Evolutionary conservation across 768 basidiomycete genomes (phyloP).

Genomic region (Lactarius psammicola): DNA sequence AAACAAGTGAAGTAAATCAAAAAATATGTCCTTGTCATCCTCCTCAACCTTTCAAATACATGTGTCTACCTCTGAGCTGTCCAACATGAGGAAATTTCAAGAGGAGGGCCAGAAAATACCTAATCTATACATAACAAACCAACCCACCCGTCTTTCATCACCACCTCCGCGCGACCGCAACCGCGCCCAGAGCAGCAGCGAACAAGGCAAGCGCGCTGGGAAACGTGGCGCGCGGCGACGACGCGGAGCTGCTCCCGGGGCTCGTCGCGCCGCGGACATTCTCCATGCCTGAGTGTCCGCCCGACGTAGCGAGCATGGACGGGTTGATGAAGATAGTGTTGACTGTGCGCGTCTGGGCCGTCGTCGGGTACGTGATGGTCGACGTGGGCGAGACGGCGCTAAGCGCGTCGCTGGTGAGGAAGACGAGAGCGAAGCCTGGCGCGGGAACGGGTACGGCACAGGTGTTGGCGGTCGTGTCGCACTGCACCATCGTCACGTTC

Average conservation of each 20-base stretch:
- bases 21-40: too few relatives aligned
- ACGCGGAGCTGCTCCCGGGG: background rate
- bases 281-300: conserved; percentile 47
- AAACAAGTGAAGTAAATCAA: too few relatives aligned
- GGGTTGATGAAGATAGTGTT: conserved; percentile 59
- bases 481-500: conserved; percentile 56
- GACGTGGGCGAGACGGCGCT: conserved; percentile 36
- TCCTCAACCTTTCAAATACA: too few relatives aligned
- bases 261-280: conserved; percentile 40
- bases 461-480: conserved; percentile 50
- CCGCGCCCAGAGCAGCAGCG: conserved; percentile 4
- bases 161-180: background rate
- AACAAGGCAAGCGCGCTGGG: background rate
- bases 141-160: background rate
- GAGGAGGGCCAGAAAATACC: too few relatives aligned
- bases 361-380: conserved; percentile 52
- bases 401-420: conserved; percentile 49
- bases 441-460: conserved; percentile 66
- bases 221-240: background rate
- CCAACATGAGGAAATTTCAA: too few relatives aligned
- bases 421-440: conserved; percentile 74
- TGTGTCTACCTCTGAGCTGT: too few relatives aligned
- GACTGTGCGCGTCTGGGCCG: conserved; percentile 49
- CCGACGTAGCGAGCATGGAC: conserved; percentile 56
- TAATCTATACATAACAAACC: too few relatives aligned